Evolutionary conservation across 2,329 filamentous ascomycete genomes (phyloP).

Genomic region (Colletotrichum musae): DNA sequence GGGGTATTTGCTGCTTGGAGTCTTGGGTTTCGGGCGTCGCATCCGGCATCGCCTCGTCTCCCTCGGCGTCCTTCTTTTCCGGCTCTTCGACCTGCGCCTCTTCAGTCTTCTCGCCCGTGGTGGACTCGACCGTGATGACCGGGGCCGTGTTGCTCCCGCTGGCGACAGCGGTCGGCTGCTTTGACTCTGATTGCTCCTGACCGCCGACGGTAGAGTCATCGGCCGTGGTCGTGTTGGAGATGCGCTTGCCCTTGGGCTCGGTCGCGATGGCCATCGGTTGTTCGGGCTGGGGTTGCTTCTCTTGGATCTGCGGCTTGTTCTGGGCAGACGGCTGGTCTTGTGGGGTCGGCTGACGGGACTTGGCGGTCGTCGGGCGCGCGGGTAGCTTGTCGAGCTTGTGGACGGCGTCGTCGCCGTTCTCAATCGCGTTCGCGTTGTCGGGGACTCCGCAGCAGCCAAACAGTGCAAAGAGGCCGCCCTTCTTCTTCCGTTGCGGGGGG

Average conservation of each 20-base stretch:
- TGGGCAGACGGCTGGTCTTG: constrained; percentile 57
- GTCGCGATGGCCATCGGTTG: constrained; percentile 49
- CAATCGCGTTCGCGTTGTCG: constrained; percentile 69
- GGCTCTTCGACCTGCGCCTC: constrained; percentile 40
- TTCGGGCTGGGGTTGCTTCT: constrained; percentile 62
- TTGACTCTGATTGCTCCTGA: constrained; percentile 61
- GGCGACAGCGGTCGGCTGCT: constrained; percentile 54
- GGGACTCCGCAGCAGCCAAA: constrained; percentile 78
- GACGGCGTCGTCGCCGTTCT: constrained; percentile 66
- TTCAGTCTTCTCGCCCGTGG: constrained; percentile 43
- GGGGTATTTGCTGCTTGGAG: constrained; percentile 54
- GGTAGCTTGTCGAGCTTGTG: constrained; percentile 73
- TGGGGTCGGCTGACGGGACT: constrained; percentile 66
- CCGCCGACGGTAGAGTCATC: constrained; percentile 61
- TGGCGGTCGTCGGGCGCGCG: constrained; percentile 67
- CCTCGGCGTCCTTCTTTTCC: constrained; percentile 63
- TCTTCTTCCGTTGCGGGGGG: constrained; percentile 68
- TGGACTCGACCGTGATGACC: constrained; percentile 50
- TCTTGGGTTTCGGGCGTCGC: constrained; percentile 67
- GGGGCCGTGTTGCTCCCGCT: constrained; percentile 60
- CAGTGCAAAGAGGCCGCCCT: constrained; percentile 70
- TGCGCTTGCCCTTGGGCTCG: constrained; percentile 60
- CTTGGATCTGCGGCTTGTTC: constrained; percentile 59
- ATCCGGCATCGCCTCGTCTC: constrained; percentile 79
- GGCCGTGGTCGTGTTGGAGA: constrained; percentile 62